Evolutionary conservation across 331 rosid species (phyloP).

Genomic region (Ulmus americana): DNA sequence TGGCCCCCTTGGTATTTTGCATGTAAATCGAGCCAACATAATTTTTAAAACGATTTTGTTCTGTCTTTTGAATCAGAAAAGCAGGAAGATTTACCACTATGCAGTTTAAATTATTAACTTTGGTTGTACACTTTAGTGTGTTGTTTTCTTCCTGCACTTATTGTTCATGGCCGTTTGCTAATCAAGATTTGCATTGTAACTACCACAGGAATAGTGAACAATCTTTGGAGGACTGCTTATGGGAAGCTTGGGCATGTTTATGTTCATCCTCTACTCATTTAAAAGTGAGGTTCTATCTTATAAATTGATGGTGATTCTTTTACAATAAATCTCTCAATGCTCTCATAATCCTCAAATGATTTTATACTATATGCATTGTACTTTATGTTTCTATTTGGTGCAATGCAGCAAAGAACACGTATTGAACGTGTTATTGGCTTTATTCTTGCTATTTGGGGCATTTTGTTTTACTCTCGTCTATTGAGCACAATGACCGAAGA

Average conservation of each 20-base stretch:
- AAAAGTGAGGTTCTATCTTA: slow-evolving; percentile 41
- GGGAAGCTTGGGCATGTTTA: slow-evolving; percentile 99
- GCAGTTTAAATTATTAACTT: not conserved
- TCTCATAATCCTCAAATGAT: slow-evolving; percentile 16
- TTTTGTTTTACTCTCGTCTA: slow-evolving; percentile 86
- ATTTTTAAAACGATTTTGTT: not conserved
- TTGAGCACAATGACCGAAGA: slow-evolving; percentile 94
- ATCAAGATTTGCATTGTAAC: slow-evolving; percentile 24
- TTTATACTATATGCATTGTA: slow-evolving; percentile 12
- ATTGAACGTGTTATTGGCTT: slow-evolving; percentile 86
- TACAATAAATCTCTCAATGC: slow-evolving; percentile 6
- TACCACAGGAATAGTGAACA: slow-evolving; percentile 43
- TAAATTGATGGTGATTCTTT: slow-evolving; percentile 13
- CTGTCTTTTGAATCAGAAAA: not conserved
- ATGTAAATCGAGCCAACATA: no score
- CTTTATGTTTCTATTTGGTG: slow-evolving; percentile 20
- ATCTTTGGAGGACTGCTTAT: slow-evolving; percentile 84
- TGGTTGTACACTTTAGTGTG: slow-evolving; percentile 9
- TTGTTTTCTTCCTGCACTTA: slow-evolving; percentile 16
- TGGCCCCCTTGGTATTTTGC: no score
- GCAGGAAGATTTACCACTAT: no score
- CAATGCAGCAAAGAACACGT: slow-evolving; percentile 69
- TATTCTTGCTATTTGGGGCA: slow-evolving; percentile 92
- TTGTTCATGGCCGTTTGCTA: slow-evolving; percentile 26
- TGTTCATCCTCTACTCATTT: slow-evolving; percentile 88